phyloP scores from a whole-genome alignment of 1,284 basidiomycete species.

The Hemileia vastatrix region DNA sequence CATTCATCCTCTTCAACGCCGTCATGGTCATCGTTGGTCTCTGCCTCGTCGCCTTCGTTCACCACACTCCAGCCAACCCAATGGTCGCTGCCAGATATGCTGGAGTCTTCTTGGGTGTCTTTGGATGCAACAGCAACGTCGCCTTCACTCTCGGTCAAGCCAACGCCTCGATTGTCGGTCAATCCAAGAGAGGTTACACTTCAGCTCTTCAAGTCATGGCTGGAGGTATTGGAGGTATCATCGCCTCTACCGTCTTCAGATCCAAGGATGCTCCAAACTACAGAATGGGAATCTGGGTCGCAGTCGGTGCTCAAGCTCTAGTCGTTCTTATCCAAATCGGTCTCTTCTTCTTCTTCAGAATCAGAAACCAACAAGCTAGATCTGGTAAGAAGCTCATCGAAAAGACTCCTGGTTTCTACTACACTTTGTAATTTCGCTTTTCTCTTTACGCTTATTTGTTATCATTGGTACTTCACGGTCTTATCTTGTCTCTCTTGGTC shows the following conservation, averaged over 20 bases:
- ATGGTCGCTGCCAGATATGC: conserved; percentile 46
- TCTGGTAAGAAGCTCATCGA: conserved; percentile 31
- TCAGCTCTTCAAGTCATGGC: conserved; percentile 45
- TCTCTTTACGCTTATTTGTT: conserved; percentile 22
- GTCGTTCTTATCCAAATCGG: conserved; percentile 28
- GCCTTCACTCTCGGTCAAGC: conserved; percentile 33
- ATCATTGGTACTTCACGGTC: no score
- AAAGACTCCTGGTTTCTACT: conserved; percentile 31
- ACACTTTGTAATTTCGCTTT: conserved; percentile 31
- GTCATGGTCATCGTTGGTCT: conserved; percentile 44
- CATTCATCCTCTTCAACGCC: conserved; percentile 42
- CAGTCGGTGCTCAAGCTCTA: conserved; percentile 31
- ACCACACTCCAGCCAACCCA: no score
- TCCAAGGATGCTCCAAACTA: conserved; percentile 36
- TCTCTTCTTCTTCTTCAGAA: conserved; percentile 31
- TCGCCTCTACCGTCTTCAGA: no score
- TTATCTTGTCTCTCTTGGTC: no score
- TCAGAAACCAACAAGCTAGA: conserved; percentile 32
- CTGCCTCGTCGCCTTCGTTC: conserved; percentile 41
- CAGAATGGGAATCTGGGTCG: conserved; percentile 34
- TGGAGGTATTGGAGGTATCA: conserved; percentile 48
- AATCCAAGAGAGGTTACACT: no score
- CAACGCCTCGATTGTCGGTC: conserved; percentile 37
- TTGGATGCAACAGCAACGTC: conserved; percentile 40
- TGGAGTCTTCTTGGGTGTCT: conserved; percentile 46